Evolutionary conservation across 495 filamentous ascomycete species (phyloP).

Genomic region (Letharia lupina): DNA sequence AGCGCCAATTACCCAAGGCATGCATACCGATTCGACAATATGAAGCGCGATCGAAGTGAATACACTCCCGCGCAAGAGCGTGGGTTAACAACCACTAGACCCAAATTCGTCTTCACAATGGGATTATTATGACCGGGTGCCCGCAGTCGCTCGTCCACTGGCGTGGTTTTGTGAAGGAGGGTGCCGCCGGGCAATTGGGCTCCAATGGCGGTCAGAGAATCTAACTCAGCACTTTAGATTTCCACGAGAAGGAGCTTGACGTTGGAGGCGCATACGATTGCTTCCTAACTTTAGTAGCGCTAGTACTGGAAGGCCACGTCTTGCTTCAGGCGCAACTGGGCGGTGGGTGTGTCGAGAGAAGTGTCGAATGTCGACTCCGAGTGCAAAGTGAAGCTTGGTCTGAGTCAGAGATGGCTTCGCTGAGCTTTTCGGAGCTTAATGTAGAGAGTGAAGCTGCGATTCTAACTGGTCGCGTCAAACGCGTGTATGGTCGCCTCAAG

Average conservation of each 20-base stretch:
- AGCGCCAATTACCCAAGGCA: conserved; percentile 20
- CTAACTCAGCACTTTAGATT: conserved; percentile 14
- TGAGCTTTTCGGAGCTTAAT: conserved; percentile 4
- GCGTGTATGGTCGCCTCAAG: conserved; percentile 21
- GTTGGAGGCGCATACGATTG: conserved; percentile 15
- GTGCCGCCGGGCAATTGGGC: conserved; percentile 24
- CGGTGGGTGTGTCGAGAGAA: conserved; percentile 12
- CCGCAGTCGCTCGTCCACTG: conserved; percentile 17
- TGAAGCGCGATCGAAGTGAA: conserved; percentile 15
- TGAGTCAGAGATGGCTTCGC: conserved; percentile 5
- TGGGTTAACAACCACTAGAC: conserved; percentile 1
- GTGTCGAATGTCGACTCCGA: conserved; percentile 4
- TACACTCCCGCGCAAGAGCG: conserved; percentile 15
- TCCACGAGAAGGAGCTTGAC: conserved; percentile 14
- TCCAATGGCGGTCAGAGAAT: conserved; percentile 22
- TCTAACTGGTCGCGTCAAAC: conserved; percentile 21
- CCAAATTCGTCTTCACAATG: conserved; percentile 11
- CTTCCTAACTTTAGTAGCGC: conserved; percentile 18
- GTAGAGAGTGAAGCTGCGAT: conserved; percentile 16
- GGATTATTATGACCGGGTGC: conserved; percentile 15
- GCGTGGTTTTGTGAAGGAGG: conserved; percentile 12
- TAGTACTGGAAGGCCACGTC: conserved; percentile 18
- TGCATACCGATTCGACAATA: conserved; percentile 16
- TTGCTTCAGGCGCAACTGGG: conserved; percentile 22
- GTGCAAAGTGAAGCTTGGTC: conserved; percentile 15